Evolutionary conservation across 768 basidiomycete species (phyloP).

Genomic region (Candolleomyces eurysporus): DNA sequence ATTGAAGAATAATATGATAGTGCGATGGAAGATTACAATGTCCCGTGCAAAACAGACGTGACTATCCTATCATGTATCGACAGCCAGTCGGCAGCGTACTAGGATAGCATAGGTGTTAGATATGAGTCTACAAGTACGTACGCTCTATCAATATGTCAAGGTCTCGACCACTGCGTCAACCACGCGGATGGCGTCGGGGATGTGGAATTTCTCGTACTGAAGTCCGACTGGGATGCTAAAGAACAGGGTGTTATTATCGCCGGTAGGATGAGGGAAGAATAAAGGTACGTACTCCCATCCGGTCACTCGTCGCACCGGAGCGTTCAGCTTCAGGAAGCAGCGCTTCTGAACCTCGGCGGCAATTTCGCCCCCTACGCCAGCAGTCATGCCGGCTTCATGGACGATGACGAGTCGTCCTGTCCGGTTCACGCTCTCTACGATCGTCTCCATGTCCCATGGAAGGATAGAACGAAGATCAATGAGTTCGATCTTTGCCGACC

Average conservation of each 20-base stretch:
- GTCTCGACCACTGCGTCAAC: constrained; percentile 85
- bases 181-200: constrained; percentile 83
- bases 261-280: neutral
- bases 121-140: too few relatives aligned
- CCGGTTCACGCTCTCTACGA: constrained; percentile 79
- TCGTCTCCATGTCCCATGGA: constrained; percentile 83
- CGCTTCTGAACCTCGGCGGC: constrained; percentile 87
- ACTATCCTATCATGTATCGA: neutral
- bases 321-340: constrained; percentile 85
- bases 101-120: neutral
- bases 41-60: neutral
- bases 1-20: neutral
- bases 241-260: constrained; percentile 4
- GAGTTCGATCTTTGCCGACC: constrained; percentile 76
- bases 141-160: constrained; percentile 52
- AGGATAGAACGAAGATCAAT: constrained; percentile 89
- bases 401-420: constrained; percentile 87
- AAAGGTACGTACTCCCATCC: constrained; percentile 86
- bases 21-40: neutral
- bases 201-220: constrained; percentile 89
- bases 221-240: constrained; percentile 77
- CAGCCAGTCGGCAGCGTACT: neutral
- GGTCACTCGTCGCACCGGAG: constrained; percentile 82
- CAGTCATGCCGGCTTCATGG: constrained; percentile 88
- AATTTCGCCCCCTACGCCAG: constrained; percentile 88